Conservation (phyloP, 2,329 filamentous ascomycete genomes). For the Aspergillus sp. region DNA sequence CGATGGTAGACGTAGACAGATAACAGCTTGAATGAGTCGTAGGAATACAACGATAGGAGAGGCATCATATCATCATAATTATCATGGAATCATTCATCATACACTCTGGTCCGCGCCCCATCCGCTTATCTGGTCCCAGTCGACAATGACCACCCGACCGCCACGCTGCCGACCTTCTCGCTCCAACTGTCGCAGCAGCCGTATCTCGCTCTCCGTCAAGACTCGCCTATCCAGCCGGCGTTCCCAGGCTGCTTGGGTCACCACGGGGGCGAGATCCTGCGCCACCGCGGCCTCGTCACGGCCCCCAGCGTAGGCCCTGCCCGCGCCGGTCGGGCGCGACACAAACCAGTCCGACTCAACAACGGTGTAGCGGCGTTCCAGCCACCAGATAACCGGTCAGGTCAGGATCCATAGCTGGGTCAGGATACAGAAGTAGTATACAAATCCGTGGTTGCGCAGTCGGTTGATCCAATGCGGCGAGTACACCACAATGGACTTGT, state of each 20-base stretch:
- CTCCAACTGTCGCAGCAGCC: conserved; percentile 10
- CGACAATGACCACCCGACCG: conserved; percentile 6
- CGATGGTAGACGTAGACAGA: too few relatives aligned
- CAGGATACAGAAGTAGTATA: conserved; percentile 35
- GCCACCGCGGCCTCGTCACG: conserved; percentile 27
- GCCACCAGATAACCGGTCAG: conserved; percentile 37
- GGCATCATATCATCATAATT: too few relatives aligned
- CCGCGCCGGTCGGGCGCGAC: conserved; percentile 13
- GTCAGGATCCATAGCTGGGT: conserved; percentile 40
- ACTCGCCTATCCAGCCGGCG: conserved; percentile 18
- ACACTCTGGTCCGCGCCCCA: conserved; percentile 6
- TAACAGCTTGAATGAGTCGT: too few relatives aligned
- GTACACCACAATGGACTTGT: conserved; percentile 33
- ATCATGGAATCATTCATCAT: background rate
- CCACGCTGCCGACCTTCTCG: conserved; percentile 9
- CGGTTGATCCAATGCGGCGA: conserved; percentile 40
- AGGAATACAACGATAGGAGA: too few relatives aligned
- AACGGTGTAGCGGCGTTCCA: conserved; percentile 37
- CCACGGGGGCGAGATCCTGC: conserved; percentile 30
- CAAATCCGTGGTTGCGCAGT: conserved; percentile 29
- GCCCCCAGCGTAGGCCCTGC: conserved; percentile 14
- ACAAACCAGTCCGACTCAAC: conserved; percentile 31
- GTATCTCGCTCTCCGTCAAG: conserved; percentile 16
- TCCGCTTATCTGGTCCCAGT: conserved; percentile 9
- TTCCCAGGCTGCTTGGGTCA: conserved; percentile 35